Evolutionary conservation across 2,329 filamentous ascomycete species (phyloP).

Genomic region (Mariannaea sp.): DNA sequence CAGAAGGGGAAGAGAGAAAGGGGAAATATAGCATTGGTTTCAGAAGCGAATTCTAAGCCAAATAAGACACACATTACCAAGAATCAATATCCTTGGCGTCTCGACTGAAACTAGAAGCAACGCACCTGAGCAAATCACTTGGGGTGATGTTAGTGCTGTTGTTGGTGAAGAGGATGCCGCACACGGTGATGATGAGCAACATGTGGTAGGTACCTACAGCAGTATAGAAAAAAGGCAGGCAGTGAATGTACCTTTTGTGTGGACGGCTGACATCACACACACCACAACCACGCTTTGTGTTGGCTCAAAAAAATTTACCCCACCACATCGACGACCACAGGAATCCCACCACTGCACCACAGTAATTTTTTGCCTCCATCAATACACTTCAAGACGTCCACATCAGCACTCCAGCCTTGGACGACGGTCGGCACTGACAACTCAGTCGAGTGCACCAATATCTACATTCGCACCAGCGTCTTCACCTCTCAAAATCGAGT

Average conservation of each 20-base stretch:
- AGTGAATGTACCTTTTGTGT: conserved; percentile 12
- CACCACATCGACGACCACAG: conserved; percentile 43
- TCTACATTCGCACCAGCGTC: conserved; percentile 15
- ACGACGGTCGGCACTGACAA: not conserved
- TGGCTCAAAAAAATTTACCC: conserved; percentile 46
- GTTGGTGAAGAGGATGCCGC: too few relatives aligned
- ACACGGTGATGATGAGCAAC: too few relatives aligned
- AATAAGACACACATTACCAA: conserved; percentile 6
- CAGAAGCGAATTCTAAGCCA: conserved; percentile 14
- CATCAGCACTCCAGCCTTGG: too few relatives aligned
- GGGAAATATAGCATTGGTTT: conserved; percentile 17
- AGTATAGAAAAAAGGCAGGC: not conserved
- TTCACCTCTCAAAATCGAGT: not conserved
- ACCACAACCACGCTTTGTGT: conserved; percentile 12
- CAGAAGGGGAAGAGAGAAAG: too few relatives aligned
- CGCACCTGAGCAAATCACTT: too few relatives aligned
- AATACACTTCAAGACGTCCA: not conserved
- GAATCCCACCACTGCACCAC: conserved; percentile 34
- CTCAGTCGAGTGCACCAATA: conserved; percentile 26
- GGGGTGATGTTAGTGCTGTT: not conserved
- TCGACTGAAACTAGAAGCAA: conserved; percentile 12
- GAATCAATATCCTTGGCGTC: conserved; percentile 1
- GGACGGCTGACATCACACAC: conserved; percentile 44
- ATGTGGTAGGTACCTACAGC: too few relatives aligned
- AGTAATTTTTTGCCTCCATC: conserved; percentile 18